Base-by-base conservation (phyloP, 164 flowering plant genomes). In the Saururus chinensis region DNA sequence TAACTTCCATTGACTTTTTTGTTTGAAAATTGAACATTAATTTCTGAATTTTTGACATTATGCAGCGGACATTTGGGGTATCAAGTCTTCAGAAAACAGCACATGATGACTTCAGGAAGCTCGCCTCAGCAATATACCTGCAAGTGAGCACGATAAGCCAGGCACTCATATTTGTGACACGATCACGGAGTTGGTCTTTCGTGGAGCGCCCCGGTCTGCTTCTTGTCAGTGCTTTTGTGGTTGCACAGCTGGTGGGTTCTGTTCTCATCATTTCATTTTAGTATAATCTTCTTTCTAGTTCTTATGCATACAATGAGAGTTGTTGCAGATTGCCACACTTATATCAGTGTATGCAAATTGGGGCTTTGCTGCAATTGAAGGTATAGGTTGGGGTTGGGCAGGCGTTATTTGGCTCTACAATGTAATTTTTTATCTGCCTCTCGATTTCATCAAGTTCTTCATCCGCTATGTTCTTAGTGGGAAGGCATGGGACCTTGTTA, bases 351-450 rank as follows among this genome's bases (percentile, higher is more conserved):
- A 92, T 66, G 95, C 96, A 41, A 84, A 76, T 58, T 92, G 96
- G 96, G 75, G 80, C 45, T 92, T 92, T 72, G 88, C 96, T 59
- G 90, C 86, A 4, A 84, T 89, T 56, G 84, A 85, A 77, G 98
- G 98, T 16, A 84, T 87, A 40, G 96, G 98, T 14, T 92, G 98
- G 98, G 92, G 98, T 53, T 92, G 98, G 98, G 96, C 96, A 57
- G 95, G 98, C 37, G 82, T 85, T 0, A 68, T 92, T 49, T 92
- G 98, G 98, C 83, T 92, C 6, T 92, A 89, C 51, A 87, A 83
- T 70, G 64, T 92, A 40, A 63, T 89, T 61, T 71, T 71, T 68
- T 92, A 89, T 73, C 19, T 92, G 61, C 96, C 98, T 13, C 96
- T 92, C 22, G 95, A 89, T 64, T 24, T 84, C 30, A 74, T 92